Conservation (phyloP, 1,284 basidiomycete species). For the Tylopilus sp. region DNA sequence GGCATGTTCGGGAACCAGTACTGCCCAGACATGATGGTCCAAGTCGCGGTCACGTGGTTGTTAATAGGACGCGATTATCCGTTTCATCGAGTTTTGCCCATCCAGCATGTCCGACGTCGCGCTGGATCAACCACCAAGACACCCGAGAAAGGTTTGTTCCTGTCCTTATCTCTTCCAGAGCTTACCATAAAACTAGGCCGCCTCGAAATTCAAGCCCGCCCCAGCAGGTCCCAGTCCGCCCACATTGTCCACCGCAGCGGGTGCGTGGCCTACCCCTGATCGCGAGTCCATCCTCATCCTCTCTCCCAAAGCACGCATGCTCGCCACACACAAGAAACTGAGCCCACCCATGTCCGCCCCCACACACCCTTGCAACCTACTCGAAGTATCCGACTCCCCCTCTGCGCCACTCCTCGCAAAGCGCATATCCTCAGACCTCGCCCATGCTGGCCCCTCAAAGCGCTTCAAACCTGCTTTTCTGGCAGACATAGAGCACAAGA, state of each 20-base stretch:
- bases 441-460: slow-evolving; percentile 38
- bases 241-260: slow-evolving; percentile 7
- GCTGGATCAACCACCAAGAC: not conserved
- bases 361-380: slow-evolving; percentile 24
- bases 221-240: not conserved
- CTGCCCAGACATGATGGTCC: slow-evolving; percentile 29
- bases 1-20: slow-evolving; percentile 67
- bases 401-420: slow-evolving; percentile 36
- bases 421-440: slow-evolving; percentile 42
- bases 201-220: slow-evolving; percentile 42
- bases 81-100: slow-evolving; percentile 7
- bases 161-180: not conserved
- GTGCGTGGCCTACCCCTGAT: slow-evolving; percentile 8
- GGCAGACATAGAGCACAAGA: slow-evolving; percentile 35
- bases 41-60: slow-evolving; percentile 26
- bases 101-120: slow-evolving; percentile 6
- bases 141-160: slow-evolving; percentile 14
- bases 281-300: slow-evolving; percentile 7
- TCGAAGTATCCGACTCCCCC: slow-evolving; percentile 38
- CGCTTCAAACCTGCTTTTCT: slow-evolving; percentile 36
- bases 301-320: slow-evolving; percentile 21
- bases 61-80: slow-evolving; percentile 18
- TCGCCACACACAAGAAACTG: slow-evolving; percentile 37
- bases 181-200: not conserved
- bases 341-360: slow-evolving; percentile 11